These are phyloP conservation scores for Ricinus communis DNA, from an alignment of 345 rosid genomes.

Conservation along the genomic window DNA sequence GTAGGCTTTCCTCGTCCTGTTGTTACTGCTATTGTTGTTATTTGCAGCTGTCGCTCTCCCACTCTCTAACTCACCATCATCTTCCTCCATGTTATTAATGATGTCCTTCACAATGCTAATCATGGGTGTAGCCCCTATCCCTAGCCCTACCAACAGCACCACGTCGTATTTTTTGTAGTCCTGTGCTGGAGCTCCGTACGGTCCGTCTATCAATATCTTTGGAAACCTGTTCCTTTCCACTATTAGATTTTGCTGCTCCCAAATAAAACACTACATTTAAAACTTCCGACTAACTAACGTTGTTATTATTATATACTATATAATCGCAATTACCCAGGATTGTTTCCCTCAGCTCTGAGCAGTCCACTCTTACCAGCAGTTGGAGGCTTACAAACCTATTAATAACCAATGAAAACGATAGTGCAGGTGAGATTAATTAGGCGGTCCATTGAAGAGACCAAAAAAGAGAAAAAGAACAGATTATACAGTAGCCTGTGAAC, in stretches of 20 bases:
- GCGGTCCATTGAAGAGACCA: background rate
- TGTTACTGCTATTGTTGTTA: background rate
- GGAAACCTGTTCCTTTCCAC: slow-evolving; percentile 48
- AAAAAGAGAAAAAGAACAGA: background rate
- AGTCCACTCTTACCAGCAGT: slow-evolving; percentile 62
- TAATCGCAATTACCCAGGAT: slow-evolving; percentile 28
- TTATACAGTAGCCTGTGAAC: background rate
- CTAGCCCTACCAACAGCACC: slow-evolving; percentile 79
- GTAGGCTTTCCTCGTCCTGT: slow-evolving; percentile 65
- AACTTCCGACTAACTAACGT: too few species aligned
- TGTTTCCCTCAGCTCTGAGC: slow-evolving; percentile 51
- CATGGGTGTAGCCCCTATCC: slow-evolving; percentile 95
- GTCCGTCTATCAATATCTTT: slow-evolving; percentile 75
- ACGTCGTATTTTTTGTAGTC: slow-evolving; percentile 91
- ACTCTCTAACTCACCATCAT: background rate
- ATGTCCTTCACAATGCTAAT: slow-evolving; percentile 89
- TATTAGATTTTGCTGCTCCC: background rate
- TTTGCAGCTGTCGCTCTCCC: background rate
- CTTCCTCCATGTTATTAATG: slow-evolving; percentile 62
- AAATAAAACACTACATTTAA: too few species aligned
- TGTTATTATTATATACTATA: too few species aligned
- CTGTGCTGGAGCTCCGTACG: slow-evolving; percentile 92
- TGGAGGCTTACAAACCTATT: slow-evolving; percentile 58
- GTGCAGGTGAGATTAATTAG: background rate
- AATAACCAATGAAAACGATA: background rate